These are phyloP conservation scores for Mycena epipterygia DNA, from an alignment of 768 basidiomycete genomes.

Conservation along the genomic window DNA sequence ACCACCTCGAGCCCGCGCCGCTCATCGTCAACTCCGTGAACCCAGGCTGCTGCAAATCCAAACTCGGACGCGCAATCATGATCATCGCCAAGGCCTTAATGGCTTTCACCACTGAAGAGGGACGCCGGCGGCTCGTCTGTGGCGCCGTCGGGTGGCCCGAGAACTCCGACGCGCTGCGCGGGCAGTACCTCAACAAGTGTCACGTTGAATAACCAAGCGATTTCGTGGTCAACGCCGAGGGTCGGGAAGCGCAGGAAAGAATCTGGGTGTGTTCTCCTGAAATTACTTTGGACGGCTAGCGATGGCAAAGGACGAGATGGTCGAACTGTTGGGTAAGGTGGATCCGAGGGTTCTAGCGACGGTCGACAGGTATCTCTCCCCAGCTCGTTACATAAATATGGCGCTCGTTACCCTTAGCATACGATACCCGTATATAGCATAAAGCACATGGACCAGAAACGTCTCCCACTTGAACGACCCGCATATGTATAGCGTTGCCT, in stretches of 20 bases:
- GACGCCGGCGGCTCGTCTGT: conserved; percentile 51
- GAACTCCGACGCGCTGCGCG: conserved; percentile 42
- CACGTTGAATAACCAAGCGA: conserved; percentile 49
- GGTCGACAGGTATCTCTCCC: not conserved
- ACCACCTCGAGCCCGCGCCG: conserved; percentile 40
- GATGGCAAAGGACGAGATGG: not conserved
- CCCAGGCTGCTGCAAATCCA: conserved; percentile 59
- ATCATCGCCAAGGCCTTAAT: conserved; percentile 39
- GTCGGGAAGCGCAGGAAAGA: conserved; percentile 43
- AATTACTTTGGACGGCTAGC: not conserved
- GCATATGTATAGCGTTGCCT: too few species aligned
- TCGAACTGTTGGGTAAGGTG: not conserved
- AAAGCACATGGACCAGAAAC: too few species aligned
- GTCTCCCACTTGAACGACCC: too few species aligned
- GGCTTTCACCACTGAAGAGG: conserved; percentile 54
- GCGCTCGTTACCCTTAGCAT: too few species aligned
- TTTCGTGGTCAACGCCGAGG: conserved; percentile 49
- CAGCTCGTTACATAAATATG: too few species aligned
- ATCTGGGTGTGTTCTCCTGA: conserved; percentile 44
- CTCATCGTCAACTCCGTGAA: conserved; percentile 53
- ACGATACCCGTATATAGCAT: too few species aligned
- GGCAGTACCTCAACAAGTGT: conserved; percentile 44
- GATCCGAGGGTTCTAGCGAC: not conserved
- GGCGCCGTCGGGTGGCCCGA: conserved; percentile 45
- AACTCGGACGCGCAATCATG: conserved; percentile 42